These are phyloP conservation scores for Sechiopsis laciniata DNA, from an alignment of 306 rosid genomes.

Conservation along the genomic window DNA sequence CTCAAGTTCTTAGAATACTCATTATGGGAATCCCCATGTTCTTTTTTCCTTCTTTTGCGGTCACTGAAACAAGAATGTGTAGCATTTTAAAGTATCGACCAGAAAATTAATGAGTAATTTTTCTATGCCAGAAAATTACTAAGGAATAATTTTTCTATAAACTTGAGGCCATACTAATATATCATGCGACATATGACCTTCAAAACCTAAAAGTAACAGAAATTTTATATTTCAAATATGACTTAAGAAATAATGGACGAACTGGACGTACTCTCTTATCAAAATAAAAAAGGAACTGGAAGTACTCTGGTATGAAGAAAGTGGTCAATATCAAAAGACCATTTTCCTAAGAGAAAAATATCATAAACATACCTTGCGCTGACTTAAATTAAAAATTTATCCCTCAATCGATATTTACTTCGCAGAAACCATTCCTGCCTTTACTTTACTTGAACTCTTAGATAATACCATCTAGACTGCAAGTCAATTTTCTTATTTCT, in stretches of 20 bases:
- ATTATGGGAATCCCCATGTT: slow-evolving; percentile 41
- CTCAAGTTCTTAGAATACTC: slow-evolving; percentile 65
- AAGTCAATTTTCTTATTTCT: neutral
- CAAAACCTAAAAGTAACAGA: neutral
- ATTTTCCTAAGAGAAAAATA: neutral
- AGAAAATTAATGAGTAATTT: neutral
- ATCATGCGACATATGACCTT: neutral
- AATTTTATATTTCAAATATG: neutral
- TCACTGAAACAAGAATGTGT: slow-evolving; percentile 31
- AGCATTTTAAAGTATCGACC: neutral
- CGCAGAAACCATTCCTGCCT: neutral
- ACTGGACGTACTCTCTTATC: neutral
- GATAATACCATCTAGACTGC: neutral
- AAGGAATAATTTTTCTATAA: too few species aligned
- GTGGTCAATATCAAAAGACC: neutral
- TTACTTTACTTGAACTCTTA: neutral
- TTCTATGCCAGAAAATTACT: neutral
- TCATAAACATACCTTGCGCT: neutral
- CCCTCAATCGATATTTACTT: neutral
- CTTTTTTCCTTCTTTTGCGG: slow-evolving; percentile 55
- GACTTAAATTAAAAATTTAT: neutral
- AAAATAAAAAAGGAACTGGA: too few species aligned
- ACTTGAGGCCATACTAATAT: neutral
- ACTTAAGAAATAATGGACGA: neutral
- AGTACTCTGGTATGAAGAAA: neutral